Percentiles rank a stretch among this genome's conserved stretches.
Evolutionary conservation across 2,329 filamentous ascomycete species (phyloP).

Genomic region (Pseudogymnoascus sp.): DNA sequence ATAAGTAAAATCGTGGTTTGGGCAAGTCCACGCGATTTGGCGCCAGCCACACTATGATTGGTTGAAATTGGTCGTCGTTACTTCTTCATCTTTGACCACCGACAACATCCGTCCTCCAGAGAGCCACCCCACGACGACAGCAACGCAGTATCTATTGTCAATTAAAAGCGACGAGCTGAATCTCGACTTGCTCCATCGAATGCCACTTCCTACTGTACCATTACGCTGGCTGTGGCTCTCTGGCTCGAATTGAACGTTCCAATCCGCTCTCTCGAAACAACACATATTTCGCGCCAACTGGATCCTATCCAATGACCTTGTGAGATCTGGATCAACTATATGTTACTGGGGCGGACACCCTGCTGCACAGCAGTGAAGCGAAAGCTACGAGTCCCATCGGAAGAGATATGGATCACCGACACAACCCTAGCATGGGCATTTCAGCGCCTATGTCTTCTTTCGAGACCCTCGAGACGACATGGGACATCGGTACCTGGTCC

Average conservation of each 20-base stretch:
- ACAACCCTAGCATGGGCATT: conserved; percentile 43
- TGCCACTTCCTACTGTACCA: background rate
- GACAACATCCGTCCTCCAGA: background rate
- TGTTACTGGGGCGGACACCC: conserved; percentile 16
- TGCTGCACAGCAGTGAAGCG: conserved; percentile 42
- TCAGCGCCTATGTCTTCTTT: conserved; percentile 33
- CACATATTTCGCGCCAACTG: background rate
- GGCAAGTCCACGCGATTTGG: conserved; percentile 8
- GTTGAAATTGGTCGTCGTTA: background rate
- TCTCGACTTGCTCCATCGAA: background rate
- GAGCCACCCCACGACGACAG: background rate
- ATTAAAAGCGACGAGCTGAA: conserved; percentile 2
- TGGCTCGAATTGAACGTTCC: background rate
- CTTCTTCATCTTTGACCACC: background rate
- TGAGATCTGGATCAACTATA: background rate
- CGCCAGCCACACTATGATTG: background rate
- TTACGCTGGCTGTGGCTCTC: background rate
- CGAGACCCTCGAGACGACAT: conserved; percentile 24
- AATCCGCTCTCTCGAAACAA: background rate
- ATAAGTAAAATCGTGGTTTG: background rate
- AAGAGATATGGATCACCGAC: conserved; percentile 52
- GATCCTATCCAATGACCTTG: background rate
- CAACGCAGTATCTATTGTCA: background rate
- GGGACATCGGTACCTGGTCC: conserved; percentile 29
- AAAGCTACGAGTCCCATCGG: conserved; percentile 30